Evolutionary conservation across 257 asterid species (phyloP).

Genomic region (Solanum clarkiae): DNA sequence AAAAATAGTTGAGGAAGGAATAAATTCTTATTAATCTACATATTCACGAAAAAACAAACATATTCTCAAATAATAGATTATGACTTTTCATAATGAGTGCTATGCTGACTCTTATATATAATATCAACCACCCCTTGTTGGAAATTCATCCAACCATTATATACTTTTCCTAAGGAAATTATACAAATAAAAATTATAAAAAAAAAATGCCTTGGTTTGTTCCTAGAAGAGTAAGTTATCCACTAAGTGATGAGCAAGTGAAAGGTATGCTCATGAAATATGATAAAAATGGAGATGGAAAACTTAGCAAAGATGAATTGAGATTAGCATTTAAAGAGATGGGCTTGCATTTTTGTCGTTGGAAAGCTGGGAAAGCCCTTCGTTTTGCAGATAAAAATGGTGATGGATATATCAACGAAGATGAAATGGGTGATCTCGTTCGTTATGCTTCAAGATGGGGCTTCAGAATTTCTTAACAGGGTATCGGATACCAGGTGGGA

Average conservation of each 20-base stretch:
- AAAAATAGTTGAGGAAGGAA: neutral
- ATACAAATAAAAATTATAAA: neutral
- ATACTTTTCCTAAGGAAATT: neutral
- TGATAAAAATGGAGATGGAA: conserved; percentile 9
- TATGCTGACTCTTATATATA: neutral
- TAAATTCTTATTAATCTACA: neutral
- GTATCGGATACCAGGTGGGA: neutral
- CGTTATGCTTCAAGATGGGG: neutral
- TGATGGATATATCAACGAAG: conserved; percentile 6
- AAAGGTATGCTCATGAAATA: neutral
- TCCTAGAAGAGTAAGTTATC: neutral
- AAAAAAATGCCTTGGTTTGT: neutral
- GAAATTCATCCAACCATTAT: neutral
- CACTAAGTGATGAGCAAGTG: neutral
- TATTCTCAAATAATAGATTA: neutral
- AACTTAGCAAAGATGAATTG: conserved; percentile 1
- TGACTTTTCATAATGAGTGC: too few relatives aligned
- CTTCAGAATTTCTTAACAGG: neutral
- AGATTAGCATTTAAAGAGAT: neutral
- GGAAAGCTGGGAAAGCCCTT: conserved; percentile 6
- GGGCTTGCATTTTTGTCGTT: neutral
- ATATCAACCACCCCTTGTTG: neutral
- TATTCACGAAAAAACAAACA: neutral
- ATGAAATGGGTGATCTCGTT: neutral
- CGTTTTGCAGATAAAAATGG: neutral